These are phyloP conservation scores for Ophiocordyceps camponoti-floridani DNA, from an alignment of 2,329 filamentous ascomycete genomes.

Conservation along the genomic window DNA sequence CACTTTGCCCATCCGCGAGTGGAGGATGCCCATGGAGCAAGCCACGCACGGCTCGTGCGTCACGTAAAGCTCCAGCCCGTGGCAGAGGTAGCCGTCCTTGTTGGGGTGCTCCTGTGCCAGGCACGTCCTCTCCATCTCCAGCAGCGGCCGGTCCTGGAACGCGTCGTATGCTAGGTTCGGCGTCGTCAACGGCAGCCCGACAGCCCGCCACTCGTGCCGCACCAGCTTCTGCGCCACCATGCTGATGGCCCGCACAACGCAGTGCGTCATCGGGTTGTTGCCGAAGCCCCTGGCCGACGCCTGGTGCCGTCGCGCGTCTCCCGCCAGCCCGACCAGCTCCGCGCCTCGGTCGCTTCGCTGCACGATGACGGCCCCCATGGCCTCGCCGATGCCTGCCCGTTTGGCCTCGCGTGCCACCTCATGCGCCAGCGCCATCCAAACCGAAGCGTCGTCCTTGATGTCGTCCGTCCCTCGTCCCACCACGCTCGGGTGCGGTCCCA, in stretches of 20 bases:
- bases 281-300: slow-evolving; percentile 26
- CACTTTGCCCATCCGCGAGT: slow-evolving; percentile 78
- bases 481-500: slow-evolving; percentile 65
- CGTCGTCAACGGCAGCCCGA: slow-evolving; percentile 13
- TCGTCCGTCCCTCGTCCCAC: slow-evolving; percentile 53
- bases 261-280: slow-evolving; percentile 64
- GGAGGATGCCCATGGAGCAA: slow-evolving; percentile 91
- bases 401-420: slow-evolving; percentile 42
- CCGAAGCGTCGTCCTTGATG: slow-evolving; percentile 41
- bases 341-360: slow-evolving; percentile 36
- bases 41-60: slow-evolving; percentile 94
- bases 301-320: slow-evolving; percentile 54
- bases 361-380: slow-evolving; percentile 59
- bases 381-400: slow-evolving; percentile 41
- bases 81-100: slow-evolving; percentile 78
- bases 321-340: slow-evolving; percentile 53
- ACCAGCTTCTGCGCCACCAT: slow-evolving; percentile 59
- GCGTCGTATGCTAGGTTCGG: slow-evolving; percentile 37
- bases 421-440: slow-evolving; percentile 52
- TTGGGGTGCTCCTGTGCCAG: slow-evolving; percentile 47
- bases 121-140: slow-evolving; percentile 44
- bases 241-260: slow-evolving; percentile 61
- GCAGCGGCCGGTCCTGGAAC: slow-evolving; percentile 51
- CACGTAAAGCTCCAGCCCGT: slow-evolving; percentile 81
- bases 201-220: slow-evolving; percentile 29